Conservation (phyloP, 2,329 filamentous ascomycete genomes). For the Acephala macrosclerotiorum region DNA sequence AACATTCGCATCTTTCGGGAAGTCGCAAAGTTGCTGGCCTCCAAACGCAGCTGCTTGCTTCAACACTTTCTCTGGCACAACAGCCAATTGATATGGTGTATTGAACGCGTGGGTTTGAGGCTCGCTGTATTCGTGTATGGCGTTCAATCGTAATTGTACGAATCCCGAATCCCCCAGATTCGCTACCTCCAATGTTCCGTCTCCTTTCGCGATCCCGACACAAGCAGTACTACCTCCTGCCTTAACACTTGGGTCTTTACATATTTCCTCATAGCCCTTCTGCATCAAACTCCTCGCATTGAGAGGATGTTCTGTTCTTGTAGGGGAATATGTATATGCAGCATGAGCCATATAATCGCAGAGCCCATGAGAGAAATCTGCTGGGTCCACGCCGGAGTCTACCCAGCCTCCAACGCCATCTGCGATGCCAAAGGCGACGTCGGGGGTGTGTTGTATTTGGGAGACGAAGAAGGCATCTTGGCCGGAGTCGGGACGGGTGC, state of each 20-base stretch:
- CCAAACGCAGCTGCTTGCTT: slow-evolving; percentile 85
- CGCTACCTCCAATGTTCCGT: slow-evolving; percentile 83
- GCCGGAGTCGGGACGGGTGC: slow-evolving; percentile 76
- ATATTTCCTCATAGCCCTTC: slow-evolving; percentile 82
- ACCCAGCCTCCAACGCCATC: slow-evolving; percentile 97
- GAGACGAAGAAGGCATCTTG: slow-evolving; percentile 97
- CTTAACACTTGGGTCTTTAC: slow-evolving; percentile 73
- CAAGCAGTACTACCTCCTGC: slow-evolving; percentile 94
- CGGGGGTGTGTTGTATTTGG: slow-evolving; percentile 73
- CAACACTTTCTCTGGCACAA: slow-evolving; percentile 82
- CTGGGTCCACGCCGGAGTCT: slow-evolving; percentile 90
- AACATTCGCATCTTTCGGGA: slow-evolving; percentile 83
- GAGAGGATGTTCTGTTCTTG: slow-evolving; percentile 47
- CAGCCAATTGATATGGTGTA: slow-evolving; percentile 92
- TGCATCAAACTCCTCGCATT: slow-evolving; percentile 78
- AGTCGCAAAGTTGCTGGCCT: slow-evolving; percentile 80
- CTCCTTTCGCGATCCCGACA: slow-evolving; percentile 76
- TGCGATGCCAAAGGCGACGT: slow-evolving; percentile 86
- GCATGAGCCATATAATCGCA: slow-evolving; percentile 91
- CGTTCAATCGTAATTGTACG: slow-evolving; percentile 84
- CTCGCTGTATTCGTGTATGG: slow-evolving; percentile 81
- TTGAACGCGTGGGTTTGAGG: slow-evolving; percentile 98
- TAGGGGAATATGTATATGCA: slow-evolving; percentile 52
- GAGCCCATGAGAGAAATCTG: slow-evolving; percentile 92
- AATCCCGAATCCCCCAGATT: slow-evolving; percentile 97